Evolutionary conservation across 106 monocot species (phyloP).

Genomic region (Dendrobium huoshanense): DNA sequence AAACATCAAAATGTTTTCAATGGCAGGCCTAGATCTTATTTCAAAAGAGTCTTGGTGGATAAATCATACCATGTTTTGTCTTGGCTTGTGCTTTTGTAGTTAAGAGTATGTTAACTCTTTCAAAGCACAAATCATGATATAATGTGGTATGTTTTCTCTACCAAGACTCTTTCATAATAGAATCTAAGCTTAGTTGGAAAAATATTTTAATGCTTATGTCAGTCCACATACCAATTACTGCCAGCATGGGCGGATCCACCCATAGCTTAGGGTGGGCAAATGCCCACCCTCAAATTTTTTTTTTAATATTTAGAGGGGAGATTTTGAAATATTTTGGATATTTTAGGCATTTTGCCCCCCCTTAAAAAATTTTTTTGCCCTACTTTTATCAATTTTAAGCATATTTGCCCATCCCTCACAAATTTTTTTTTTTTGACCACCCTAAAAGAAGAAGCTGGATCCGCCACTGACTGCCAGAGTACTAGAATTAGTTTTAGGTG

Average conservation of each 20-base stretch:
- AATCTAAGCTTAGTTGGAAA: conserved; percentile 68
- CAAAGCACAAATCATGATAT: conserved; percentile 83
- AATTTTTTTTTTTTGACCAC: too few species aligned
- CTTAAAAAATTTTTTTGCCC: too few species aligned
- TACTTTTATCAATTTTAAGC: too few species aligned
- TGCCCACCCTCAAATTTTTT: too few species aligned
- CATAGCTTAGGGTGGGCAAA: too few species aligned
- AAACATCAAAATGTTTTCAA: conserved; percentile 81
- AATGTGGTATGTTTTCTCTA: conserved; percentile 94
- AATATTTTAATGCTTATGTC: conserved; percentile 91
- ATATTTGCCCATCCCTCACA: too few species aligned
- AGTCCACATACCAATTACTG: conserved; percentile 98
- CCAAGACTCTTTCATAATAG: conserved; percentile 72
- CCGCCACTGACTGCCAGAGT: too few species aligned
- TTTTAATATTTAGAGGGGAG: too few species aligned
- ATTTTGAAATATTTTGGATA: too few species aligned
- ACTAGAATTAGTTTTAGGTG: conserved; percentile 51
- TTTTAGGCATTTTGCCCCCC: too few species aligned
- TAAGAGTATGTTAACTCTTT: conserved; percentile 88
- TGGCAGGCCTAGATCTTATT: conserved; percentile 62
- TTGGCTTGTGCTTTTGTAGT: conserved; percentile 71
- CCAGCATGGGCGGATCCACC: too few species aligned
- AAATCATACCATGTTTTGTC: conserved; percentile 96
- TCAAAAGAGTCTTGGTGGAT: conserved; percentile 80
- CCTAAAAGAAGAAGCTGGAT: too few species aligned